A percentile compares a stretch with the other conserved stretches of the same genome.
These are phyloP conservation scores for Oryza brachyantha DNA, from an alignment of 176 grass and related monocot genomes.

Conservation along the genomic window DNA sequence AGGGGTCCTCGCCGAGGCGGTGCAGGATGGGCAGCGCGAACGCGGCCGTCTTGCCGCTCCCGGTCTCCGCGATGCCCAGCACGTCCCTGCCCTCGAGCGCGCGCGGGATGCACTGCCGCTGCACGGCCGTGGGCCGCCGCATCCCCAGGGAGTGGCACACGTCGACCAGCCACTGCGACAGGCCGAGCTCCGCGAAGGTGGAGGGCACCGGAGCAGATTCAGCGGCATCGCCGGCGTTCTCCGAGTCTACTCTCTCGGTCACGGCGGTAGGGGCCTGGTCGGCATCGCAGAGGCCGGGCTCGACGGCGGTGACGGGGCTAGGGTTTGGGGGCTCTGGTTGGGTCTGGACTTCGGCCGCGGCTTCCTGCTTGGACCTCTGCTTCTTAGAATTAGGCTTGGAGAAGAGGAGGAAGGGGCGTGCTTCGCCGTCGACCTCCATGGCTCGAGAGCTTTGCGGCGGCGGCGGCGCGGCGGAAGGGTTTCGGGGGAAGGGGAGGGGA, in stretches of 20 bases:
- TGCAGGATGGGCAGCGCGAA: conserved; percentile 88
- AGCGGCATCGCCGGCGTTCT: not conserved
- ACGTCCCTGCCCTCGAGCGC: conserved; percentile 77
- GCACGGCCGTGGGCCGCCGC: conserved; percentile 60
- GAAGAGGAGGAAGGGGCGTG: conserved; percentile 56
- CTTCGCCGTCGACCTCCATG: conserved; percentile 51
- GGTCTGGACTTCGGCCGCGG: not conserved
- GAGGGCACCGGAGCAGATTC: not conserved
- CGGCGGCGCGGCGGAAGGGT: not conserved
- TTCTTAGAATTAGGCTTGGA: conserved; percentile 31
- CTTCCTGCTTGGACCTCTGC: not conserved
- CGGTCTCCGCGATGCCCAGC: conserved; percentile 78
- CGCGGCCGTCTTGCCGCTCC: conserved; percentile 89
- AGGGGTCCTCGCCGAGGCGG: conserved; percentile 70
- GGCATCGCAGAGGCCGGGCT: conserved; percentile 3
- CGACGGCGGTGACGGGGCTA: not conserved
- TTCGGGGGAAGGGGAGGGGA: not conserved
- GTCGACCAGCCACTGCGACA: conserved; percentile 70
- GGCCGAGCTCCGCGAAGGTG: conserved; percentile 70
- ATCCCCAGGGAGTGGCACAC: conserved; percentile 62
- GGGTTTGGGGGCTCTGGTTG: not conserved
- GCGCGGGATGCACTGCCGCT: conserved; percentile 78
- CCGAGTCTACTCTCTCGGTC: conserved; percentile 9
- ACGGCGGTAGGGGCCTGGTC: conserved; percentile 5
- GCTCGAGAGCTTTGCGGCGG: not conserved